phyloP scores from a whole-genome alignment of 2,329 filamentous ascomycete genomes.

The Trichoderma polysporum region DNA sequence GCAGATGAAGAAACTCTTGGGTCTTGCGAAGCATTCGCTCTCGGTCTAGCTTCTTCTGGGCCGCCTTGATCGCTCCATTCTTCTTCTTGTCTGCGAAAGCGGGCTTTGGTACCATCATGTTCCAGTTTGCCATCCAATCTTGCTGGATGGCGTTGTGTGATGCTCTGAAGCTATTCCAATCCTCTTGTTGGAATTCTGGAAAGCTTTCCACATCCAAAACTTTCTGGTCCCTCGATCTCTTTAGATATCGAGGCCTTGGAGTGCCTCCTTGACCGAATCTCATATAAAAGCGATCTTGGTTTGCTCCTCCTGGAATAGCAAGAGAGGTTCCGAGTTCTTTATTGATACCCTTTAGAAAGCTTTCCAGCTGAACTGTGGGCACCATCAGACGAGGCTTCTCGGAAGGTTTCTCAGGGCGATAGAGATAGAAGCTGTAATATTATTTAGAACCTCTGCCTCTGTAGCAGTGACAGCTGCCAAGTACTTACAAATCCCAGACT shows the following conservation, averaged over 20 bases:
- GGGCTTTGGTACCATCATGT: constrained; percentile 25
- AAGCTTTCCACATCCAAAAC: constrained; percentile 33
- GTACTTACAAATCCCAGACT: constrained; percentile 70
- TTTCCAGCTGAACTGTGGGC: constrained; percentile 62
- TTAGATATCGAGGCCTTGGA: constrained; percentile 67
- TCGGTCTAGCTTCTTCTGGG: constrained; percentile 48
- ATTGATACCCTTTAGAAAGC: constrained; percentile 66
- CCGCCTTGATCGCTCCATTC: constrained; percentile 45
- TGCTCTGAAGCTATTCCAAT: constrained; percentile 33
- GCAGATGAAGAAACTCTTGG: constrained; percentile 70
- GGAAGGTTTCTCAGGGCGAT: constrained; percentile 47
- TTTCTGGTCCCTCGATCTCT: constrained; percentile 50
- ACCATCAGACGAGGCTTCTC: constrained; percentile 65
- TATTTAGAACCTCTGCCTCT: not conserved
- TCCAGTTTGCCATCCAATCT: constrained; percentile 23
- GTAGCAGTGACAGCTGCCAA: too few species aligned
- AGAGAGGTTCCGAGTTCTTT: constrained; percentile 53
- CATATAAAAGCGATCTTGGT: constrained; percentile 57
- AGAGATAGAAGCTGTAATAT: constrained; percentile 62
- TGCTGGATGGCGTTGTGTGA: not conserved
- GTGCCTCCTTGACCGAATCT: constrained; percentile 59
- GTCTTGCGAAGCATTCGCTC: constrained; percentile 61
- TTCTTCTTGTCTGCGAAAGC: constrained; percentile 38
- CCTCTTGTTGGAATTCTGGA: constrained; percentile 38
- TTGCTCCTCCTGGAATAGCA: constrained; percentile 54